These are phyloP conservation scores for Exophiala phaeomuriformis DNA, from an alignment of 2,329 filamentous ascomycete genomes.

Conservation along the genomic window DNA sequence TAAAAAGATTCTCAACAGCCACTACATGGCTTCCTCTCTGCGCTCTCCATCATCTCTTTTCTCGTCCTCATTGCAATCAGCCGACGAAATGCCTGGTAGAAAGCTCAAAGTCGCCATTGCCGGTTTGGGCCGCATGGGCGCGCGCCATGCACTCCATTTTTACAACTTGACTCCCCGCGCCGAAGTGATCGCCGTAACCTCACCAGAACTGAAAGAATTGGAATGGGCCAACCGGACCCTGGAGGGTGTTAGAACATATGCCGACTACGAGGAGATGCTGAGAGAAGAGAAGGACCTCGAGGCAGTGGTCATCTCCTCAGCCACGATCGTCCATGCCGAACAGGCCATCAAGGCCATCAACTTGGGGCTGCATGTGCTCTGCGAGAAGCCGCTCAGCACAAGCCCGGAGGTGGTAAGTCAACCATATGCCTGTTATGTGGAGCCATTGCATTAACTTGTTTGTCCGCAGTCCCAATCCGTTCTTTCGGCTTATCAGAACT, in stretches of 20 bases:
- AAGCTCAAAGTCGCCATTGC: constrained; percentile 43
- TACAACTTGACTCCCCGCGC: constrained; percentile 43
- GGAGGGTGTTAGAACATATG: constrained; percentile 48
- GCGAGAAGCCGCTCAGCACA: constrained; percentile 50
- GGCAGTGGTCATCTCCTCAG: constrained; percentile 50
- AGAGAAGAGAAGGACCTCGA: constrained; percentile 46
- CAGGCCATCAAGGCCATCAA: constrained; percentile 53
- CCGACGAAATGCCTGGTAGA: constrained; percentile 16
- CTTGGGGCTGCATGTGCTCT: constrained; percentile 49
- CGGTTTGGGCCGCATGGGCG: constrained; percentile 46
- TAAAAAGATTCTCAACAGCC: not conserved
- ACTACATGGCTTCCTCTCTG: too few species aligned
- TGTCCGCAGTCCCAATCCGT: constrained; percentile 51
- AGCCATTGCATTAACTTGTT: not conserved
- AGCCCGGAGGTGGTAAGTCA: constrained; percentile 50
- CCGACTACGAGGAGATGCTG: constrained; percentile 51
- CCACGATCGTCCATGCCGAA: constrained; percentile 51
- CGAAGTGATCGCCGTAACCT: constrained; percentile 44
- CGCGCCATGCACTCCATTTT: constrained; percentile 45
- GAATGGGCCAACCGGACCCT: constrained; percentile 47
- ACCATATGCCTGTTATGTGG: not conserved
- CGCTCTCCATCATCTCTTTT: not conserved
- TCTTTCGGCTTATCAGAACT: constrained; percentile 41
- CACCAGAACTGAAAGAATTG: constrained; percentile 41
- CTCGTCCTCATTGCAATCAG: not conserved